These are phyloP conservation scores for Hypocreales sp. DNA, from an alignment of 2,329 filamentous ascomycete genomes.

Conservation along the genomic window DNA sequence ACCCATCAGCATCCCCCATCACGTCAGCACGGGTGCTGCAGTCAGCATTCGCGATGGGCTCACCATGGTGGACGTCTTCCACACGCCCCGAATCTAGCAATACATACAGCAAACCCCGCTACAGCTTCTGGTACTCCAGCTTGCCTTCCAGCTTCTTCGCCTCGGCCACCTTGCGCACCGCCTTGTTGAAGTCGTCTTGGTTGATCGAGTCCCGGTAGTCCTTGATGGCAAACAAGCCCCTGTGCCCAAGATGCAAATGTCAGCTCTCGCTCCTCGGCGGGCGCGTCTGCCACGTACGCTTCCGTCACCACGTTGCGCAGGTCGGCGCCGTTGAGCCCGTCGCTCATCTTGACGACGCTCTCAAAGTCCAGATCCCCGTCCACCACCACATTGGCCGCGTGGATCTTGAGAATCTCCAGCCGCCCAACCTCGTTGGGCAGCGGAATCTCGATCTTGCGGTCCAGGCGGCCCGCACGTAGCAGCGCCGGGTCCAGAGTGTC, in stretches of 20 bases:
- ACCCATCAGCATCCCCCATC: no score
- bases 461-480: constrained; percentile 80
- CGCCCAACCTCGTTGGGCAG: constrained; percentile 93
- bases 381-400: constrained; percentile 68
- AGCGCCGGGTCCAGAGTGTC: constrained; percentile 91
- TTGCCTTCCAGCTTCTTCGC: constrained; percentile 98
- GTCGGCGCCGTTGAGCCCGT: constrained; percentile 94
- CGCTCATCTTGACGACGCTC: constrained; percentile 99
- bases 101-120: no score
- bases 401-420: constrained; percentile 96
- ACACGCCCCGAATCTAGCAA: no score
- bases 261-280: background rate
- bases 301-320: constrained; percentile 95
- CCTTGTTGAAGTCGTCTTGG: constrained; percentile 99
- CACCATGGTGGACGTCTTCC: no score
- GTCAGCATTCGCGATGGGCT: no score
- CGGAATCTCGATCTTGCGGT: constrained; percentile 96
- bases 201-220: constrained; percentile 92
- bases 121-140: constrained; percentile 93
- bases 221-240: constrained; percentile 94
- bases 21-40: no score
- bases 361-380: constrained; percentile 98
- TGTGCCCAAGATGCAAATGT: constrained; percentile 18
- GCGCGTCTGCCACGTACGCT: constrained; percentile 50
- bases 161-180: constrained; percentile 92